phyloP scores from a whole-genome alignment of 2,329 filamentous ascomycete species.

The Graphiopsis chlorocephala region DNA sequence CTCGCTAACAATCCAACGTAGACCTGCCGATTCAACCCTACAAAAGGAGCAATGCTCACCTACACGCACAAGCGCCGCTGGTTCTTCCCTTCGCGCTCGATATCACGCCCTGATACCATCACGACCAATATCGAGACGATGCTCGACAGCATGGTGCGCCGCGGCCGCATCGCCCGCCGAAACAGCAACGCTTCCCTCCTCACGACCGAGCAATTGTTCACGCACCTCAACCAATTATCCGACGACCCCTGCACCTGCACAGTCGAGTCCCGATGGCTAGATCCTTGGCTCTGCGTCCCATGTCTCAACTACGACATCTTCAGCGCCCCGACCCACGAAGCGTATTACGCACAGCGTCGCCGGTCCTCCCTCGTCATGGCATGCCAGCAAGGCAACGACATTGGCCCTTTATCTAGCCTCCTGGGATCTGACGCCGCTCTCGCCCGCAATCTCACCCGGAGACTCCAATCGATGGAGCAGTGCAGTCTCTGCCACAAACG shows the following conservation, averaged over 20 bases:
- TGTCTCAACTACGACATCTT: slow-evolving; percentile 16
- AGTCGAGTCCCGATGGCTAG: slow-evolving; percentile 16
- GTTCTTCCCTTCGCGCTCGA: slow-evolving; percentile 15
- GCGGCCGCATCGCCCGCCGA: slow-evolving; percentile 6
- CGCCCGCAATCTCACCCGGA: not conserved
- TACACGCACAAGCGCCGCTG: slow-evolving; percentile 15
- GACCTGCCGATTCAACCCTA: slow-evolving; percentile 13
- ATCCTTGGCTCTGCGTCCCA: slow-evolving; percentile 14
- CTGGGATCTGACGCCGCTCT: not conserved
- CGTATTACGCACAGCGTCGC: slow-evolving; percentile 6
- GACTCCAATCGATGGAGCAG: slow-evolving; percentile 13
- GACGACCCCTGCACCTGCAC: slow-evolving; percentile 10
- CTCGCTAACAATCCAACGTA: not conserved
- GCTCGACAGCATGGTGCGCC: slow-evolving; percentile 15
- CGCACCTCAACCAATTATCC: slow-evolving; percentile 10
- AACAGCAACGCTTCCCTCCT: slow-evolving; percentile 7
- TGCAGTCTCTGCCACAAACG: slow-evolving; percentile 13
- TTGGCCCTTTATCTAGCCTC: slow-evolving; percentile 7
- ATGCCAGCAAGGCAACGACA: slow-evolving; percentile 11
- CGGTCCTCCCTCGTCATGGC: slow-evolving; percentile 1
- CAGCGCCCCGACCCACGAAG: slow-evolving; percentile 14
- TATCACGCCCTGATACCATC: slow-evolving; percentile 7
- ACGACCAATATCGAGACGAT: slow-evolving; percentile 15
- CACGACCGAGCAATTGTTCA: slow-evolving; percentile 13
- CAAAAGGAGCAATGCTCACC: slow-evolving; percentile 16